phyloP scores from a whole-genome alignment of 2,329 filamentous ascomycete species.

The Fusarium verrucosum region DNA sequence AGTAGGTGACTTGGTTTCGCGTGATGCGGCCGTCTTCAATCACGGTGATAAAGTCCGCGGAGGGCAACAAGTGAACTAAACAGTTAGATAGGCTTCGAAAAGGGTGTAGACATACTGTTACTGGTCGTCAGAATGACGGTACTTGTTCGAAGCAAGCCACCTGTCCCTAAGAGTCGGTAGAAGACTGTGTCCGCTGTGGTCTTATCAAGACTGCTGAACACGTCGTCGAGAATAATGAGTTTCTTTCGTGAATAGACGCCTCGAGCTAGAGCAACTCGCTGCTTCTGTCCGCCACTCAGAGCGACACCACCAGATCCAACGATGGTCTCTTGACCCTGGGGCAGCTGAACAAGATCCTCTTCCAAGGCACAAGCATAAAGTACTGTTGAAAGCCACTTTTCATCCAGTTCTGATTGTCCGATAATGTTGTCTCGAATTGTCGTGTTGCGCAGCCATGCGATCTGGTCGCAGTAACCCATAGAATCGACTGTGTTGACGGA shows the following conservation, averaged over 20 bases:
- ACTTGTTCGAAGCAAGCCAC: conserved; percentile 53
- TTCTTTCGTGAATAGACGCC: conserved; percentile 55
- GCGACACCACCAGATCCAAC: conserved; percentile 55
- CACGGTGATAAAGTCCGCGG: conserved; percentile 42
- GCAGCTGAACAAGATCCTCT: conserved; percentile 47
- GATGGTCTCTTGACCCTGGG: conserved; percentile 48
- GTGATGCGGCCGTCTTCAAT: conserved; percentile 34
- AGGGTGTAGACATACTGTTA: neutral
- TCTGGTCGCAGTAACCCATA: conserved; percentile 56
- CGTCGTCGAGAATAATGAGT: conserved; percentile 58
- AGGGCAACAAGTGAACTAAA: conserved; percentile 39
- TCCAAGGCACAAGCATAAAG: conserved; percentile 49
- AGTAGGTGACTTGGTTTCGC: conserved; percentile 40
- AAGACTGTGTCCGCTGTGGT: conserved; percentile 56
- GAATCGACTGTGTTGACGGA: conserved; percentile 39
- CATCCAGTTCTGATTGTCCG: conserved; percentile 43
- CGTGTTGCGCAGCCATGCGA: conserved; percentile 55
- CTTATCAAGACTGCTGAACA: conserved; percentile 57
- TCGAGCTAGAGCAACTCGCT: conserved; percentile 56
- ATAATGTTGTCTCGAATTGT: conserved; percentile 54
- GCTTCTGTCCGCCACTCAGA: conserved; percentile 57
- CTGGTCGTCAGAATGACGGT: conserved; percentile 45
- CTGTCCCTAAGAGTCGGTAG: conserved; percentile 51
- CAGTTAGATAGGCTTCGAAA: neutral
- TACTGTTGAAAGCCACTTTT: conserved; percentile 45